These are phyloP conservation scores for Fusarium sp. DNA, from an alignment of 2,329 filamentous ascomycete species.

Conservation along the genomic window DNA sequence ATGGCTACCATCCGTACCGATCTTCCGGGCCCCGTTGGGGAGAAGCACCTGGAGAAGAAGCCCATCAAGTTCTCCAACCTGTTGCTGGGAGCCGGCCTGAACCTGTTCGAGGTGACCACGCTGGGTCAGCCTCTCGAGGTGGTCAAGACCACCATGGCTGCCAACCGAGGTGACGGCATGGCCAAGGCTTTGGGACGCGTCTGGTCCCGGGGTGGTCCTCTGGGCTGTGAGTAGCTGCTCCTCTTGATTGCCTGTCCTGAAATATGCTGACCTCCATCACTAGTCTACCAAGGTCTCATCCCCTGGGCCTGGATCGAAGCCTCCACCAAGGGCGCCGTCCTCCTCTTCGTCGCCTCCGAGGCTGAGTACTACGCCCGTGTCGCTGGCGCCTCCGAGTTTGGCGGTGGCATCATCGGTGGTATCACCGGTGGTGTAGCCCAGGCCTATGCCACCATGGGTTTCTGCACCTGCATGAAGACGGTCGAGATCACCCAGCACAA, in stretches of 20 bases:
- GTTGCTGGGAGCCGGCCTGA: constrained; percentile 92
- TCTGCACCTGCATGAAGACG: constrained; percentile 99
- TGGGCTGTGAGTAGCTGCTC: constrained; percentile 84
- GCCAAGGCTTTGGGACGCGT: constrained; percentile 85
- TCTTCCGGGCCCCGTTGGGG: constrained; percentile 66
- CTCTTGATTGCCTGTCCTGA: not conserved
- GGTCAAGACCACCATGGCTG: constrained; percentile 99
- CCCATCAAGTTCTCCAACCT: constrained; percentile 99
- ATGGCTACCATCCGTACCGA: constrained; percentile 75
- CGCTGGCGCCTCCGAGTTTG: constrained; percentile 88
- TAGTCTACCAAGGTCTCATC: constrained; percentile 99
- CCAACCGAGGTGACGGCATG: constrained; percentile 93
- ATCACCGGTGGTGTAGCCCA: constrained; percentile 96
- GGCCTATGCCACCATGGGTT: constrained; percentile 99
- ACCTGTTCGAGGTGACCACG: constrained; percentile 89
- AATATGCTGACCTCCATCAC: not conserved
- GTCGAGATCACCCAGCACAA: constrained; percentile 99
- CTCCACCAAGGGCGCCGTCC: constrained; percentile 98
- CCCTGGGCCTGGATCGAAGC: constrained; percentile 99
- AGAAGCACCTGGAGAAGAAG: constrained; percentile 90
- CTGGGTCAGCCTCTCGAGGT: constrained; percentile 91
- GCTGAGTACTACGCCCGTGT: constrained; percentile 94
- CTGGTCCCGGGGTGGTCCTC: constrained; percentile 92
- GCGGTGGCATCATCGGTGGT: constrained; percentile 90
- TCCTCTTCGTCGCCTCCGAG: constrained; percentile 98